Base-by-base conservation (phyloP, 805 yeast genomes). In the Pichia occidentalis region DNA sequence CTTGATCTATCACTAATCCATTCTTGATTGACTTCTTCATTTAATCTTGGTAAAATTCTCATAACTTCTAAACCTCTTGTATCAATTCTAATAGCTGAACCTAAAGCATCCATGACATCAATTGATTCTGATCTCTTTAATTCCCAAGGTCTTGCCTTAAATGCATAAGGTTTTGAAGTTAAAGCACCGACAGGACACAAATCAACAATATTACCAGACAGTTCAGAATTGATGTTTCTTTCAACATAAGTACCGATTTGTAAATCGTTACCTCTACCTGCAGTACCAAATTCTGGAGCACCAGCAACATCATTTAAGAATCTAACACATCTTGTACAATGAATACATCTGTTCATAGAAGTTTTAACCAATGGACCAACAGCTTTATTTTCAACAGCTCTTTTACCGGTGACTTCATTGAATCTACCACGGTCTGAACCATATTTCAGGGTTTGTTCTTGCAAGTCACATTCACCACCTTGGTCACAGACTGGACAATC, bases 401-500 rank as follows among this genome's bases (percentile, higher is more conserved):
- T 73, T 66, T 85, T 85, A 54, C 95, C 95, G 40, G 74, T 68
- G 39, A 84, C 73, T 61, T 85, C 95, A 45, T 70, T 63, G 66
- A 81, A 85, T 60, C 95, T 75, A 49, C 95, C 94, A 47, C 95
- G 74, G 63, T 85, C 95, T 37, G 82, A 64, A 43, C 95, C 95
- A 57, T 82, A 82, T 58, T 92, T 73, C 56, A 79, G 66, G 14
- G 85, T 70, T 67, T 85, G 95, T 57, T 85, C 95, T 66, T 85
- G 95, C 51, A 85, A 71, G 59, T 85, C 95, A 68, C 95, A 85
- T 62, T 85, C 95, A 48, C 95, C 95, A 64, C 95, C 95, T 64
- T 85, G 95, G 64, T 85, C 95, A 63, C 95, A 85, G 39, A 85
- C 81, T 18, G 95, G 95, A 65, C 95, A 85, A 66, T 85, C 95